Conservation (phyloP, 2,329 filamentous ascomycete species). For the Fusarium odoratissimum region DNA sequence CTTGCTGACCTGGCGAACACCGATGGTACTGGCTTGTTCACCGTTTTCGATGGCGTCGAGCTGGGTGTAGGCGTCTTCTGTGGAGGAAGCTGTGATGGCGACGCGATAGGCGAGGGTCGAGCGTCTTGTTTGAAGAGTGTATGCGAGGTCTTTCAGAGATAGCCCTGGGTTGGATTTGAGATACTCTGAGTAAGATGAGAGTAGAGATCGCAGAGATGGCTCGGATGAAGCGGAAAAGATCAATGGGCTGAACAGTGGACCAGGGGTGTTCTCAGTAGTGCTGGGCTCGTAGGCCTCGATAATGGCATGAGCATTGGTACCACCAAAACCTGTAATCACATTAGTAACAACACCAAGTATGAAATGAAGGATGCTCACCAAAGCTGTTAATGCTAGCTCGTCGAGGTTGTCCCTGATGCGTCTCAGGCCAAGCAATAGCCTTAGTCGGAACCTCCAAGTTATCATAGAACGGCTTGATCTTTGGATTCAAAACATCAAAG, state of each 20-base stretch:
- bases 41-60: background rate
- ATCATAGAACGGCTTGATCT: background rate
- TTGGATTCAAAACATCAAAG: background rate
- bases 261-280: background rate
- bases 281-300: background rate
- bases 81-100: background rate
- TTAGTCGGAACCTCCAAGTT: background rate
- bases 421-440: background rate
- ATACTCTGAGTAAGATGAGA: fast-evolving
- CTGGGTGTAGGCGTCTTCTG: background rate
- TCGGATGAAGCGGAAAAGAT: constrained; percentile 3
- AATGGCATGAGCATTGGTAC: constrained; percentile 50
- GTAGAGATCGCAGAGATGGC: fast-evolving
- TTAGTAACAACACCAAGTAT: background rate
- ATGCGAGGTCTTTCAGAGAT: background rate
- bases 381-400: constrained; percentile 52
- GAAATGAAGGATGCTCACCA: constrained; percentile 26
- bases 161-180: background rate
- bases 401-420: background rate
- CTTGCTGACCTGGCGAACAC: background rate
- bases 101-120: background rate
- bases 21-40: fast-evolving
- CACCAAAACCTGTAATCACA: constrained; percentile 43
- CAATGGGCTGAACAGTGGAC: background rate
- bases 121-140: background rate